Evolutionary conservation across 768 basidiomycete species (phyloP).

Genomic region (Grammothele lineata): DNA sequence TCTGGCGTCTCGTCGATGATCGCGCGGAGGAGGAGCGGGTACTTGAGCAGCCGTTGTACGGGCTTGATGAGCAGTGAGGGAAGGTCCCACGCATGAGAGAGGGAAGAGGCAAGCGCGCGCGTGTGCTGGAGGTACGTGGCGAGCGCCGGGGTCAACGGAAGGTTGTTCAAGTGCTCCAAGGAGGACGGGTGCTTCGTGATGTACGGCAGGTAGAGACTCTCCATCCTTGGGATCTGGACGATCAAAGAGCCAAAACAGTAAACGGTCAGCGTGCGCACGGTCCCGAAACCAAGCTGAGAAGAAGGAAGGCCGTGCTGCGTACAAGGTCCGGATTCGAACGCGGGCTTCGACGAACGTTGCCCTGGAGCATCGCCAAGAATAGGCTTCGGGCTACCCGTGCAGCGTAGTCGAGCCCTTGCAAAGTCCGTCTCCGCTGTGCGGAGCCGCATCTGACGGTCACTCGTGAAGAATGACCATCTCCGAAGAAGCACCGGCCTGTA

Average conservation of each 20-base stretch:
- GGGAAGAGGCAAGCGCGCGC: conserved; percentile 57
- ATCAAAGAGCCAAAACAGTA: too few species aligned
- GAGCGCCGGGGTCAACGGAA: conserved; percentile 53
- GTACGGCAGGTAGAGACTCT: conserved; percentile 72
- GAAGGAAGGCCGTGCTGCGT: not conserved
- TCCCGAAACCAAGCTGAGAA: not conserved
- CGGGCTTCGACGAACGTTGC: too few species aligned
- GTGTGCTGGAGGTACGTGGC: conserved; percentile 64
- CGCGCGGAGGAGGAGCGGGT: conserved; percentile 77
- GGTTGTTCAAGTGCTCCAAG: conserved; percentile 56
- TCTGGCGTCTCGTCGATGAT: conserved; percentile 75
- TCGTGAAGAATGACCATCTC: too few species aligned
- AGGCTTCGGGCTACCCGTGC: too few species aligned
- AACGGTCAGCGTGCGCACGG: not conserved
- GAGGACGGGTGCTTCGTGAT: conserved; percentile 78
- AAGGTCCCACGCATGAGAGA: conserved; percentile 90
- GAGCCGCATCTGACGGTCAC: too few species aligned
- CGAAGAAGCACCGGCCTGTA: too few species aligned
- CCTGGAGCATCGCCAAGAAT: too few species aligned
- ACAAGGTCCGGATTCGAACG: not conserved
- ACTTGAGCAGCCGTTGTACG: conserved; percentile 93
- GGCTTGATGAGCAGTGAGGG: conserved; percentile 95
- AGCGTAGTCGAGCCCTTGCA: too few species aligned
- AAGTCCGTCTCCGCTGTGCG: too few species aligned
- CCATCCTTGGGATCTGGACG: conserved; percentile 67